Percentiles rank a stretch among this genome's conserved stretches.
Evolutionary conservation across 371 early-diverging fungal species (phyloP).

Genomic region (Rhizopus arrhizus): DNA sequence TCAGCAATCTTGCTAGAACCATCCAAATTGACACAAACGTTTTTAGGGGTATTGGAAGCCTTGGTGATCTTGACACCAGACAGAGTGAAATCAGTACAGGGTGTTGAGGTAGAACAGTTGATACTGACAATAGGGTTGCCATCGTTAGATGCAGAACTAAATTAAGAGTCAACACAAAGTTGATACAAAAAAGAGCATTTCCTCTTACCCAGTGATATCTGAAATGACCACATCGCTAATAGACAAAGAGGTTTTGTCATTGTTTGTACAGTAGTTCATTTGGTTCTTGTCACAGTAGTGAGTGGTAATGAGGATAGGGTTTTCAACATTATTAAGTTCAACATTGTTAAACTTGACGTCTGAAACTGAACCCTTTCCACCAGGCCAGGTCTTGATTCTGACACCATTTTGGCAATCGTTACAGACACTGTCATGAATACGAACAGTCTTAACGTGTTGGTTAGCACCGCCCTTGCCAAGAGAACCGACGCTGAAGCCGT

Average conservation of each 20-base stretch:
- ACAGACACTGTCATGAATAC: slow-evolving; percentile 26
- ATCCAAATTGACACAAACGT: slow-evolving; percentile 18
- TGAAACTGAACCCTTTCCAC: slow-evolving; percentile 29
- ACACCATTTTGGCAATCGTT: slow-evolving; percentile 44
- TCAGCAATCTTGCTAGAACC: slow-evolving; percentile 14
- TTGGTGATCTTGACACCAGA: slow-evolving; percentile 21
- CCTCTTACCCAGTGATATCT: slow-evolving; percentile 14
- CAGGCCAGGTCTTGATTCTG: slow-evolving; percentile 47
- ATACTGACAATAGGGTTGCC: slow-evolving; percentile 26
- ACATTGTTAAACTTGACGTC: slow-evolving; percentile 24
- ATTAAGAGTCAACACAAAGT: background rate
- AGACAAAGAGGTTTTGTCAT: slow-evolving; percentile 24
- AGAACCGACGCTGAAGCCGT: slow-evolving; percentile 44
- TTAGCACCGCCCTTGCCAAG: slow-evolving; percentile 37
- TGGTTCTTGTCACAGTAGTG: slow-evolving; percentile 33
- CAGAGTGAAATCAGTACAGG: slow-evolving; percentile 29
- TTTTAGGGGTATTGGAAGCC: slow-evolving; percentile 24
- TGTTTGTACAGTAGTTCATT: slow-evolving; percentile 19
- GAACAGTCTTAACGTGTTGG: slow-evolving; percentile 26
- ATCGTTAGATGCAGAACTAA: slow-evolving; percentile 13
- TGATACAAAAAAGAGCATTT: too few species aligned
- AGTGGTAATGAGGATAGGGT: slow-evolving; percentile 33
- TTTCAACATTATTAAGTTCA: slow-evolving; percentile 26
- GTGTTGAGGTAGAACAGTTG: slow-evolving; percentile 33
- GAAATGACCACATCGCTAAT: slow-evolving; percentile 30